Conservation (phyloP, 352 stramenopile species). For the Phytophthora tentaculata region DNA sequence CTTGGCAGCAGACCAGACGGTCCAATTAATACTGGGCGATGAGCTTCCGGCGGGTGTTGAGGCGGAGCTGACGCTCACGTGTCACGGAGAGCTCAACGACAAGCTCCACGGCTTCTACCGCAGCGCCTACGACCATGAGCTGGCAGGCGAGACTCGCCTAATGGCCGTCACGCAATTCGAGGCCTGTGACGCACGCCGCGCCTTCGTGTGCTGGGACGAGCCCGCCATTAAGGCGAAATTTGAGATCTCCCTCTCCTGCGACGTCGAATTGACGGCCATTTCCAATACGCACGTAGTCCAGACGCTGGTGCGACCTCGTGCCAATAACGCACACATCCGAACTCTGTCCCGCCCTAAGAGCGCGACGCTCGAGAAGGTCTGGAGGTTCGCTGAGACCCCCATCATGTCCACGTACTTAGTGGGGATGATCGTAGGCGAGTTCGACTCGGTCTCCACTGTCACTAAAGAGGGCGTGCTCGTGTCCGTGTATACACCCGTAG, state of each 20-base stretch:
- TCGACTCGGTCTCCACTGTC: constrained; percentile 93
- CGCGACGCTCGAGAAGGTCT: constrained; percentile 62
- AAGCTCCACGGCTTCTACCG: constrained; percentile 98
- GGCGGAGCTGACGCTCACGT: constrained; percentile 55
- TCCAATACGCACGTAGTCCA: constrained; percentile 97
- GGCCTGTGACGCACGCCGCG: constrained; percentile 90
- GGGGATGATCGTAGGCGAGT: constrained; percentile 95
- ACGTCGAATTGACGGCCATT: constrained; percentile 91
- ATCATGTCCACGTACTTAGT: constrained; percentile 98
- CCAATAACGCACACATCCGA: constrained; percentile 63
- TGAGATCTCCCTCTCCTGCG: constrained; percentile 91
- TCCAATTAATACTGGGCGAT: constrained; percentile 60
- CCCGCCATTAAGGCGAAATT: constrained; percentile 97
- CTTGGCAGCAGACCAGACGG: constrained; percentile 54
- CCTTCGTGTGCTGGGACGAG: constrained; percentile 99
- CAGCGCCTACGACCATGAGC: constrained; percentile 90
- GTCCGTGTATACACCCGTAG: constrained; percentile 95
- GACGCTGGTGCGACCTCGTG: constrained; percentile 61
- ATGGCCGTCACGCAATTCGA: constrained; percentile 94
- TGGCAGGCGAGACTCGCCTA: constrained; percentile 90
- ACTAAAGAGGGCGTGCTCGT: constrained; percentile 93
- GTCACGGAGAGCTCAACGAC: constrained; percentile 86
- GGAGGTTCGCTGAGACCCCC: constrained; percentile 92
- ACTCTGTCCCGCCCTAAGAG: constrained; percentile 39
- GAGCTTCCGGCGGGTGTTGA: constrained; percentile 38